Conservation (phyloP, 495 filamentous ascomycete genomes). For the Tuber magnatum region DNA sequence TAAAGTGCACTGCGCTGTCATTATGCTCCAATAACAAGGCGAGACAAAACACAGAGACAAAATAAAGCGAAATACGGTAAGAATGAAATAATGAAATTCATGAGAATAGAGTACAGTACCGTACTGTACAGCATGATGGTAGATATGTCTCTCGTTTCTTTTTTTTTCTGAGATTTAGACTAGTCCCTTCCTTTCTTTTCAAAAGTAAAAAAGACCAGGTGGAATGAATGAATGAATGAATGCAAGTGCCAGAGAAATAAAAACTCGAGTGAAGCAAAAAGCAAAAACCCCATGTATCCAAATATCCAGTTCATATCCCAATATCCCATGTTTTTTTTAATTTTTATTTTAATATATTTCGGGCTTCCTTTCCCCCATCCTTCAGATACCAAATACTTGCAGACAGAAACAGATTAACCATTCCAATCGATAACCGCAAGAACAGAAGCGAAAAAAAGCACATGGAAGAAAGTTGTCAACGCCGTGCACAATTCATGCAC, state of each 20-base stretch:
- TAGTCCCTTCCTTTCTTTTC: not conserved
- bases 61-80: not conserved
- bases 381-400: not conserved
- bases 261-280: not conserved
- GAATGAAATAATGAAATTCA: not conserved
- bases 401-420: not conserved
- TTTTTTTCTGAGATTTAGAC: too few relatives aligned
- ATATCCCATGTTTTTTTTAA: slow-evolving; percentile 13
- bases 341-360: slow-evolving; percentile 9
- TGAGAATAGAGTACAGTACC: not conserved
- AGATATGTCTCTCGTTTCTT: not conserved
- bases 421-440: slow-evolving; percentile 10
- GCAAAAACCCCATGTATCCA: slow-evolving; percentile 7
- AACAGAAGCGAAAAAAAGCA: slow-evolving; percentile 18
- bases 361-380: not conserved
- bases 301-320: slow-evolving; percentile 3
- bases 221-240: not conserved
- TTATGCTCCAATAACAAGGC: not conserved
- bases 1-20: too few relatives aligned
- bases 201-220: not conserved
- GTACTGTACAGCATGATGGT: not conserved
- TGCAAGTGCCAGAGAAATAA: slow-evolving; percentile 2
- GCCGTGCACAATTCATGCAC: slow-evolving; percentile 15
- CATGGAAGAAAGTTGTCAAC: slow-evolving; percentile 10
- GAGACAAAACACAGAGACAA: not conserved